Evolutionary conservation across 176 grass and related monocot species (phyloP).

Genomic region (Triticum aestivum): IWGSC_CS_RefSeq_v2.1 NC_057798.1:670194915-670195414

Average conservation of each 20-base stretch:
- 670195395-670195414: background rate
- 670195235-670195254: background rate
- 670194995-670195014: conserved; percentile 25
- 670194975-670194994: conserved; percentile 38
- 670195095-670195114: background rate
- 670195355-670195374: conserved; percentile 2
- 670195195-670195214: background rate
- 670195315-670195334: background rate
- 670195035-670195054: too few species aligned
- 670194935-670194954: background rate
- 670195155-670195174: background rate
- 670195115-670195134: background rate
- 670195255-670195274: background rate
- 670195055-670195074: too few species aligned
- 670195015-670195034: background rate
- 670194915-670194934: background rate
- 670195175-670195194: background rate
- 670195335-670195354: background rate
- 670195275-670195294: background rate
- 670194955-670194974: conserved; percentile 12
- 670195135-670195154: background rate
- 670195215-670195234: background rate
- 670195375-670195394: background rate
- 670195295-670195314: background rate
- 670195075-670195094: background rate